Percentiles rank a stretch among this genome's conserved stretches.
These are phyloP conservation scores for Marsdenia floribunda DNA, from an alignment of 257 asterid species.

Conservation along the genomic window DNA sequence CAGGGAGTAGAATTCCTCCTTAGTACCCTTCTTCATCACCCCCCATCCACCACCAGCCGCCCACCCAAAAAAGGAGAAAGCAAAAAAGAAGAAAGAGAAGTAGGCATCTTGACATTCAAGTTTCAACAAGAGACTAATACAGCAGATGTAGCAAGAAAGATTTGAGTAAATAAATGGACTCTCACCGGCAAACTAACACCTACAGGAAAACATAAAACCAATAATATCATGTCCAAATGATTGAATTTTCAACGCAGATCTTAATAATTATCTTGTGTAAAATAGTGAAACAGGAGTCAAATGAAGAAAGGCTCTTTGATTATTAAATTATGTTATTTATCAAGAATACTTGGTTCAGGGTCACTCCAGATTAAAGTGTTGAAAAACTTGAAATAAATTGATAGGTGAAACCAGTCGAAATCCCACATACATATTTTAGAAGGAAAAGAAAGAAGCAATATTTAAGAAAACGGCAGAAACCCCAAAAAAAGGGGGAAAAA, in stretches of 20 bases:
- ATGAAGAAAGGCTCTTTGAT: not conserved
- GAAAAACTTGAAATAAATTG: not conserved
- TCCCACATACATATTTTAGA: not conserved
- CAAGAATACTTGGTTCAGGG: not conserved
- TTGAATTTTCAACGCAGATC: not conserved
- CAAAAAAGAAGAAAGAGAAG: not conserved
- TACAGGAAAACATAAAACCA: not conserved
- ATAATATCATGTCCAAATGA: not conserved
- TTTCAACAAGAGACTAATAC: not conserved
- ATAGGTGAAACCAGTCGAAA: not conserved
- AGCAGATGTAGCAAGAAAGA: not conserved
- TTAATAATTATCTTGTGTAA: not conserved
- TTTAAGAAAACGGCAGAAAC: not conserved
- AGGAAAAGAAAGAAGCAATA: not conserved
- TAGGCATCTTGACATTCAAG: not conserved
- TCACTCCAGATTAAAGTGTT: not conserved
- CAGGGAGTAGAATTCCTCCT: not conserved
- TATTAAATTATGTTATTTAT: not conserved
- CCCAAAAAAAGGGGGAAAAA: not conserved
- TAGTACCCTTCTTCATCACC: not conserved
- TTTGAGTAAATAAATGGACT: not conserved
- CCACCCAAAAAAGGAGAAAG: not conserved
- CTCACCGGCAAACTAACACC: not conserved
- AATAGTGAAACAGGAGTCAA: not conserved
- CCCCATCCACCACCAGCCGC: no score